Evolutionary conservation across 164 flowering plant genomes (phyloP).

Genomic region (Vitis riparia): DNA sequence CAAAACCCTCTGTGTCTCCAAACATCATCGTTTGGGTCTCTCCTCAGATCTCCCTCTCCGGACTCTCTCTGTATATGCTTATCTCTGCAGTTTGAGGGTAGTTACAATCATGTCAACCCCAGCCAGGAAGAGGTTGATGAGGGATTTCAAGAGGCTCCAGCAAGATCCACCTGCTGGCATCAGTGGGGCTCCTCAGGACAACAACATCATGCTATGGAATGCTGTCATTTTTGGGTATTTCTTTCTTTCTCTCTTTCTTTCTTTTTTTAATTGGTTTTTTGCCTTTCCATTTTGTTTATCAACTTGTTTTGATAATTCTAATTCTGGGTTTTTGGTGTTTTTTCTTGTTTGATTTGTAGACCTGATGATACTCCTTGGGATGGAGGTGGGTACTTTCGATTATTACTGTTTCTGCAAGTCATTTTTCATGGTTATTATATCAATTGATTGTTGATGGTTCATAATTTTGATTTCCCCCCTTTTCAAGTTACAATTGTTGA

Average conservation of each 20-base stretch:
- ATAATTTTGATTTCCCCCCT: too few species aligned
- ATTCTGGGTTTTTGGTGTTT: conserved; percentile 8
- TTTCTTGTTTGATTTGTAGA: conserved; percentile 53
- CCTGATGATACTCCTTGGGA: conserved; percentile 99
- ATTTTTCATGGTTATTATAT: too few species aligned
- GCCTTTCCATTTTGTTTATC: conserved; percentile 3
- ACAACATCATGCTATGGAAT: conserved; percentile 91
- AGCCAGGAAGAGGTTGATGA: conserved; percentile 87
- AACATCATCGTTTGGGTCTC: too few species aligned
- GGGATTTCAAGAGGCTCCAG: conserved; percentile 92
- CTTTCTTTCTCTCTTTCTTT: neutral
- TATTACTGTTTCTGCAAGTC: neutral
- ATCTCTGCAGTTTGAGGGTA: too few species aligned
- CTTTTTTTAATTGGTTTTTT: neutral
- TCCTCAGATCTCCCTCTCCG: too few species aligned
- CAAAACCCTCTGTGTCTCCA: too few species aligned
- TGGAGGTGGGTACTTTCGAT: conserved; percentile 63
- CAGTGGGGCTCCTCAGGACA: conserved; percentile 93
- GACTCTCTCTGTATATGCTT: too few species aligned
- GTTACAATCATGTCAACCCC: conserved; percentile 66
- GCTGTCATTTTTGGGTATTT: conserved; percentile 85
- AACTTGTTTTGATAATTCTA: conserved; percentile 6
- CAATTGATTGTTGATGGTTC: too few species aligned
- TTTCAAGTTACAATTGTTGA: too few species aligned
- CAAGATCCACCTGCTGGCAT: conserved; percentile 94